Evolutionary conservation across 2,329 filamentous ascomycete species (phyloP).

Genomic region (Cladophialophora exuberans): DNA sequence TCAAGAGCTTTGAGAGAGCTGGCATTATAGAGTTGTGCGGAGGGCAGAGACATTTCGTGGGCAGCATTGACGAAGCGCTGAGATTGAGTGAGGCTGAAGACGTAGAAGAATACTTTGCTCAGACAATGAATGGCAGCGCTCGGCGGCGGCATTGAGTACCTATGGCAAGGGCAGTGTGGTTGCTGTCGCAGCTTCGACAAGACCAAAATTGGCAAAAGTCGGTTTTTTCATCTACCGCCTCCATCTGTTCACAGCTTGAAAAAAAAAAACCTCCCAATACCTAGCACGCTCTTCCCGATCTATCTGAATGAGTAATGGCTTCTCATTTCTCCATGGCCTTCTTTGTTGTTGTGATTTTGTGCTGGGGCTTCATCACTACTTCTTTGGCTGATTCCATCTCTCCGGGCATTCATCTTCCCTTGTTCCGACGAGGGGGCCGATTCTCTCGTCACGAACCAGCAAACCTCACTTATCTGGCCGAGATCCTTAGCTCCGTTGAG

Average conservation of each 20-base stretch:
- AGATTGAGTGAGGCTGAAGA: constrained; percentile 76
- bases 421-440: constrained; percentile 27
- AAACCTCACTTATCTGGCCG: constrained; percentile 34
- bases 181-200: neutral
- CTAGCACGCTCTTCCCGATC: no score
- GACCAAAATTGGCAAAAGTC: neutral
- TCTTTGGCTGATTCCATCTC: neutral
- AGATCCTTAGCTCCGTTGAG: constrained; percentile 32
- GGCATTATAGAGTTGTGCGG: constrained; percentile 86
- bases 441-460: constrained; percentile 23
- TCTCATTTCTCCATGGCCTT: constrained; percentile 7
- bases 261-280: no score
- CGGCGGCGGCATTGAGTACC: neutral
- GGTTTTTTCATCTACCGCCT: neutral
- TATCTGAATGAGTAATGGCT: no score
- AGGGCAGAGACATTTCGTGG: constrained; percentile 76
- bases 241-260: no score
- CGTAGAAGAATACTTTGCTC: constrained; percentile 42
- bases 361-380: constrained; percentile 2
- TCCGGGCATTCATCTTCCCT: constrained; percentile 24
- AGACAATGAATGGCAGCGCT: constrained; percentile 13
- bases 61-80: constrained; percentile 82
- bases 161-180: neutral
- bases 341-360: neutral
- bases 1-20: constrained; percentile 71